Percentiles rank a stretch among this genome's conserved stretches.
phyloP scores from a whole-genome alignment of 495 filamentous ascomycete genomes.

The Antarctomyces pellizariae region DNA sequence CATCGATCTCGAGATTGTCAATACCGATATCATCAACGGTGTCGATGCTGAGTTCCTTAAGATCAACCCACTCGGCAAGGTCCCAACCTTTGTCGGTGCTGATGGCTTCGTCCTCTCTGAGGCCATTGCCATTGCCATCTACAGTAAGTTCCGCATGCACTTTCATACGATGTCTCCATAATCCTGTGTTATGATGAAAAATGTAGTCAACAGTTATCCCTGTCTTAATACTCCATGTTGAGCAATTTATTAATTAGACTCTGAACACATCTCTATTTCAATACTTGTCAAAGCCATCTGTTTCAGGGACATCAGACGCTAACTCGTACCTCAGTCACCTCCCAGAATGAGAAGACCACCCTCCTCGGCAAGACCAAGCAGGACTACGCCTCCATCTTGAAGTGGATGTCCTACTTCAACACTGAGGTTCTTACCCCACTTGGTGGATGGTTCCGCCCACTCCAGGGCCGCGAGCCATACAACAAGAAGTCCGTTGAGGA shows the following conservation, averaged over 20 bases:
- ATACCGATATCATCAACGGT: conserved; percentile 34
- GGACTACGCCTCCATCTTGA: conserved; percentile 90
- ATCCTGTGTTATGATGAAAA: conserved; percentile 50
- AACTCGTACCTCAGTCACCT: conserved; percentile 47
- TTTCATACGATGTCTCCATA: conserved; percentile 4
- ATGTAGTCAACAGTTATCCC: conserved; percentile 86
- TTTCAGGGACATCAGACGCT: conserved; percentile 11
- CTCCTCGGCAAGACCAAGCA: conserved; percentile 99
- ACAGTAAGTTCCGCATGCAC: conserved; percentile 41
- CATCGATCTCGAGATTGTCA: conserved; percentile 67
- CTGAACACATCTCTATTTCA: conserved; percentile 19
- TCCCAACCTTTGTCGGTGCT: conserved; percentile 77
- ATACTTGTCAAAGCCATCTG: conserved; percentile 7
- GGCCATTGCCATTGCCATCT: conserved; percentile 87
- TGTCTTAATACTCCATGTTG: conserved; percentile 86
- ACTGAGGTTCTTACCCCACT: conserved; percentile 52
- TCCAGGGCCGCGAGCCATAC: conserved; percentile 62
- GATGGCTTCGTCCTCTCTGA: conserved; percentile 83
- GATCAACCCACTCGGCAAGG: conserved; percentile 66
- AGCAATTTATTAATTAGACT: conserved; percentile 33
- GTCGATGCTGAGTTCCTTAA: conserved; percentile 53
- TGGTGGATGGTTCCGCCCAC: conserved; percentile 71
- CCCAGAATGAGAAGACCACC: conserved; percentile 98
- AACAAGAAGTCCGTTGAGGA: conserved; percentile 96
- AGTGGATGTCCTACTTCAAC: conserved; percentile 91